Percentiles rank a stretch among this genome's conserved stretches.
phyloP scores from a whole-genome alignment of 164 flowering plant genomes.

The Stephania yunnanensis region DNA sequence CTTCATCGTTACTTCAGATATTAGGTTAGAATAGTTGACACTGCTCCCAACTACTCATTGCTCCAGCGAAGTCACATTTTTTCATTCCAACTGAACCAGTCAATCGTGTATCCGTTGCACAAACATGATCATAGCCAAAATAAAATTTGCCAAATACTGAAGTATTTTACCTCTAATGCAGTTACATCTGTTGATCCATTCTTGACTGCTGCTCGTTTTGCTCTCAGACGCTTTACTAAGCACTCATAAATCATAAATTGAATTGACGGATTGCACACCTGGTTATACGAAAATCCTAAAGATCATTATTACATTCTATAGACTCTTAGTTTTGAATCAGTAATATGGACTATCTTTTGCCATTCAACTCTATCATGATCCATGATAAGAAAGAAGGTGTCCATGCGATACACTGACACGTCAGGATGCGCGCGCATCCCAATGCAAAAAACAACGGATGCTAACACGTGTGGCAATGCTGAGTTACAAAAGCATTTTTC shows the following conservation, averaged over 20 bases:
- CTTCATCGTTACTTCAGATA: not conserved
- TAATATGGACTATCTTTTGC: not conserved
- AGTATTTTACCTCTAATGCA: slow-evolving; percentile 56
- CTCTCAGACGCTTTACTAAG: slow-evolving; percentile 49
- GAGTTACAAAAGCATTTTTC: too few relatives aligned
- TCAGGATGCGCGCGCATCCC: too few relatives aligned
- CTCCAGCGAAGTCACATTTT: not conserved
- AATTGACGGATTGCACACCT: slow-evolving; percentile 87
- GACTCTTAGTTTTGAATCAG: not conserved
- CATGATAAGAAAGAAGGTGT: not conserved
- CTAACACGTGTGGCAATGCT: too few relatives aligned
- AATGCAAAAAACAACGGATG: too few relatives aligned
- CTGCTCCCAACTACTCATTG: not conserved
- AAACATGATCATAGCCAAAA: not conserved
- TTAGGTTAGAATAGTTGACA: not conserved
- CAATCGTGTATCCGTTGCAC: not conserved
- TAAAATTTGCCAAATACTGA: not conserved
- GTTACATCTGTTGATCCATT: slow-evolving; percentile 29
- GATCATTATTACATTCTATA: not conserved
- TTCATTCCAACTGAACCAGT: not conserved
- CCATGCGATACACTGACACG: too few relatives aligned
- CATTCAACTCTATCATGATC: not conserved
- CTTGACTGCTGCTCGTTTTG: slow-evolving; percentile 40
- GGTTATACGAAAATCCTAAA: slow-evolving; percentile 9
- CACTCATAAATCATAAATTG: slow-evolving; percentile 87